These are phyloP conservation scores for Microstegium vimineum DNA, from an alignment of 176 grass and related monocot genomes.

Conservation along the genomic window DNA sequence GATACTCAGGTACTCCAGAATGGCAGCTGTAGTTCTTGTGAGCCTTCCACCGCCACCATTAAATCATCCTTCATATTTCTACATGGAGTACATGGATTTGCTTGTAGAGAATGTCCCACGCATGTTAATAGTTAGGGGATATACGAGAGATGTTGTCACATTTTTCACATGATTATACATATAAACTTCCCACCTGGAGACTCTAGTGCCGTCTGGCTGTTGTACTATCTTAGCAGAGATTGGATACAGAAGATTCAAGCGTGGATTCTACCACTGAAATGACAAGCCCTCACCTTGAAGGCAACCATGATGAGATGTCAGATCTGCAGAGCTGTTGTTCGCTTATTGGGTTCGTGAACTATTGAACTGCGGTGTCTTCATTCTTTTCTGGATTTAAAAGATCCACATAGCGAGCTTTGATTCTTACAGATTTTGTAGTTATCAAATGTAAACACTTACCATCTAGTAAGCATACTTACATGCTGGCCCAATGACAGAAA, in stretches of 20 bases:
- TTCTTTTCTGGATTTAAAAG: slow-evolving; percentile 26
- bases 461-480: slow-evolving; percentile 15
- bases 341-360: slow-evolving; percentile 13
- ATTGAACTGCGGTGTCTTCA: slow-evolving; percentile 18
- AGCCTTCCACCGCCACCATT: slow-evolving; percentile 85
- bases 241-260: slow-evolving; percentile 31
- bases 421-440: slow-evolving; percentile 45
- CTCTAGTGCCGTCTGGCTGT: not conserved
- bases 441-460: slow-evolving; percentile 1
- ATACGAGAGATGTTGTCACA: slow-evolving; percentile 92
- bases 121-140: slow-evolving; percentile 96
- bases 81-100: slow-evolving; percentile 99
- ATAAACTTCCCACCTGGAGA: slow-evolving; percentile 8
- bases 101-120: slow-evolving; percentile 95
- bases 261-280: slow-evolving; percentile 26
- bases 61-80: slow-evolving; percentile 87
- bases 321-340: slow-evolving; percentile 12
- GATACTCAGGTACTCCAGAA: slow-evolving; percentile 92
- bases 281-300: slow-evolving; percentile 32
- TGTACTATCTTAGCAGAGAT: slow-evolving; percentile 28
- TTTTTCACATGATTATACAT: slow-evolving; percentile 74
- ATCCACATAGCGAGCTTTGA: slow-evolving; percentile 18
- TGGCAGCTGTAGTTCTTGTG: slow-evolving; percentile 93
- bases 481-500: not conserved
- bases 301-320: slow-evolving; percentile 19